These are phyloP conservation scores for Ceratobasidium sp. DNA, from an alignment of 1,284 basidiomycete genomes.

Conservation along the genomic window DNA sequence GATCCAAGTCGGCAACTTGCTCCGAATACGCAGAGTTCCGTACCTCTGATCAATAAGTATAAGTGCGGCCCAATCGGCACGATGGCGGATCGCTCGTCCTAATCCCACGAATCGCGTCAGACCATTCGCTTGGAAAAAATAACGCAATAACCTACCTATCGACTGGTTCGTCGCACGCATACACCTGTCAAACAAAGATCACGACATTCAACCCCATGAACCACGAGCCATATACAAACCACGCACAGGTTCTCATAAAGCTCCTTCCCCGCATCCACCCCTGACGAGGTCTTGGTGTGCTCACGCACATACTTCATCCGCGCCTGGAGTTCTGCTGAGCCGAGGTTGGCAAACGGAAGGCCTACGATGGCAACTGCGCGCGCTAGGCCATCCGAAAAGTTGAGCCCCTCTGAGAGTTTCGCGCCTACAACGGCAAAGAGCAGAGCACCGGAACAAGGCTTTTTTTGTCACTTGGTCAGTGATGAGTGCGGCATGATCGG, in stretches of 20 bases:
- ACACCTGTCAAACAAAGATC: constrained; percentile 47
- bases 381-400: constrained; percentile 91
- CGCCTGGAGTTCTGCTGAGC: constrained; percentile 90
- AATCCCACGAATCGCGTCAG: background rate
- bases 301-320: constrained; percentile 87
- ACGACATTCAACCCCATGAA: background rate
- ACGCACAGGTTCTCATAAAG: constrained; percentile 95
- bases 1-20: constrained; percentile 91
- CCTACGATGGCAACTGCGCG: constrained; percentile 91
- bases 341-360: constrained; percentile 92
- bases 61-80: constrained; percentile 85
- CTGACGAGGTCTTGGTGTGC: constrained; percentile 27
- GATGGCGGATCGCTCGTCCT: constrained; percentile 92
- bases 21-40: constrained; percentile 69
- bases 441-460: constrained; percentile 69
- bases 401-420: constrained; percentile 96
- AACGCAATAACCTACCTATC: constrained; percentile 73
- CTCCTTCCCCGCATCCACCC: constrained; percentile 80
- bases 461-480: constrained; percentile 47
- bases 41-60: constrained; percentile 89
- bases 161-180: constrained; percentile 86
- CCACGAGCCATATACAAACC: constrained; percentile 56
- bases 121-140: constrained; percentile 2
- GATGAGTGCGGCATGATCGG: background rate
- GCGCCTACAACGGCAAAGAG: constrained; percentile 95